Percentiles rank a stretch among this genome's conserved stretches.
Evolutionary conservation across 108 stramenopile genomes (phyloP).

Genomic region (Tribonema minus): DNA sequence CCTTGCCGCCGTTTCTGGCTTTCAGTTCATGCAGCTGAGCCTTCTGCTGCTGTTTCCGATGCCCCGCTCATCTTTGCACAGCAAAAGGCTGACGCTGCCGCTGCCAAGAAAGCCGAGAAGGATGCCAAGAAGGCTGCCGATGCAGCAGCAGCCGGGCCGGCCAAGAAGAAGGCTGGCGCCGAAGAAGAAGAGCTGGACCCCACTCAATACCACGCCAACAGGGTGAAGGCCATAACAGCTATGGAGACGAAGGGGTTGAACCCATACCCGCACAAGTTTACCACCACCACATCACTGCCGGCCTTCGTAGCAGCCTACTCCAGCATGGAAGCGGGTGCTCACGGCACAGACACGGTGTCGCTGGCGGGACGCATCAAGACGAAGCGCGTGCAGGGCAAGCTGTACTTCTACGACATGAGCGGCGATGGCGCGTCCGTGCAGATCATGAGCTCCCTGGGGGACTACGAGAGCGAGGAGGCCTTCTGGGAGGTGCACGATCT

Average conservation of each 20-base stretch:
- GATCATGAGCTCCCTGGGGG: conserved; percentile 65
- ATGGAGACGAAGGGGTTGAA: conserved; percentile 74
- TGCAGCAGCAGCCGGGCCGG: conserved; percentile 19
- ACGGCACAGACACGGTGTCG: conserved; percentile 65
- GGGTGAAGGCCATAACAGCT: conserved; percentile 67
- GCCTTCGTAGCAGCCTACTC: conserved; percentile 75
- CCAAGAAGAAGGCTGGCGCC: conserved; percentile 58
- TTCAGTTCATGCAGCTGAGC: not conserved
- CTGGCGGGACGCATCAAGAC: conserved; percentile 89
- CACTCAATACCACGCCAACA: conserved; percentile 86
- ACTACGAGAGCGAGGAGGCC: conserved; percentile 76
- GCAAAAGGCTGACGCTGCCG: conserved; percentile 21
- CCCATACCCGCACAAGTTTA: conserved; percentile 99
- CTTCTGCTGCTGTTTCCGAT: not conserved
- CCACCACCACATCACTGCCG: conserved; percentile 76
- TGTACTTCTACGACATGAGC: conserved; percentile 91
- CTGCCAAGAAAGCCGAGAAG: conserved; percentile 60
- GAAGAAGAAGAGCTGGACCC: conserved; percentile 86
- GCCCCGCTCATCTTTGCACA: not conserved
- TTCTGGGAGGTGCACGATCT: conserved; percentile 61
- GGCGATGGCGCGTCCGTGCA: conserved; percentile 80
- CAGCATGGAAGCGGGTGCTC: conserved; percentile 62
- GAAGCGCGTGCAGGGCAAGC: conserved; percentile 91
- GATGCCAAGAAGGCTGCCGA: conserved; percentile 41
- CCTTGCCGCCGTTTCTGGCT: too few relatives aligned